Evolutionary conservation across 306 rosid species (phyloP).

Genomic region (Cicer pinnatifidum): DNA sequence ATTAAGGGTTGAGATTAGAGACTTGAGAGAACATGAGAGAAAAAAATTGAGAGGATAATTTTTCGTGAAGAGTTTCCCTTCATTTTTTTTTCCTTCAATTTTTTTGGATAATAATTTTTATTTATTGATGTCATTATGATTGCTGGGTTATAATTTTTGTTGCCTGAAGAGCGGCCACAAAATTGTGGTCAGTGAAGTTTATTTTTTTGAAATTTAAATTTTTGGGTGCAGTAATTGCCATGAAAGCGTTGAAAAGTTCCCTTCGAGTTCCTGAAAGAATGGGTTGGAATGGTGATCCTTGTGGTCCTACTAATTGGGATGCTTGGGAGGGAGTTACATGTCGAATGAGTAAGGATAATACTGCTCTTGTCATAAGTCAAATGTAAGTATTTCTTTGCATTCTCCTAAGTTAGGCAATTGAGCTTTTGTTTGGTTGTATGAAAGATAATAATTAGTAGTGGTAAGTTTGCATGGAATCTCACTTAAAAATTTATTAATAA

Average conservation of each 20-base stretch:
- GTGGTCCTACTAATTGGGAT: slow-evolving; percentile 96
- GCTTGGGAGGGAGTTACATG: slow-evolving; percentile 99
- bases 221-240: slow-evolving; percentile 64
- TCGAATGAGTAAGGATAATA: slow-evolving; percentile 59
- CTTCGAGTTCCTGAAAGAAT: slow-evolving; percentile 87
- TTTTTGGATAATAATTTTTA: neutral
- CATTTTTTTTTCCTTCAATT: neutral
- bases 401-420: slow-evolving; percentile 32
- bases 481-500: slow-evolving; percentile 31
- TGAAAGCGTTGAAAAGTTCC: slow-evolving; percentile 87
- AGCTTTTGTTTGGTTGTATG: slow-evolving; percentile 32
- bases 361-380: slow-evolving; percentile 73
- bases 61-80: too few relatives aligned
- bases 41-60: too few relatives aligned
- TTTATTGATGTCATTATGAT: neutral
- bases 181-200: slow-evolving; percentile 32
- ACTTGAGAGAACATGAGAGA: too few relatives aligned
- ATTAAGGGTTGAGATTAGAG: too few relatives aligned
- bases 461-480: slow-evolving; percentile 2
- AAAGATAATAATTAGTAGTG: slow-evolving; percentile 22
- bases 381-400: slow-evolving; percentile 63
- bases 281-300: slow-evolving; percentile 99
- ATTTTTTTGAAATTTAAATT: slow-evolving; percentile 1
- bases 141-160: slow-evolving; percentile 10
- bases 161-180: slow-evolving; percentile 10